Percentiles rank a stretch among this genome's conserved stretches.
Conservation (phyloP, 1,139 yeast genomes). For the Entelexis paramagnoliae region DNA sequence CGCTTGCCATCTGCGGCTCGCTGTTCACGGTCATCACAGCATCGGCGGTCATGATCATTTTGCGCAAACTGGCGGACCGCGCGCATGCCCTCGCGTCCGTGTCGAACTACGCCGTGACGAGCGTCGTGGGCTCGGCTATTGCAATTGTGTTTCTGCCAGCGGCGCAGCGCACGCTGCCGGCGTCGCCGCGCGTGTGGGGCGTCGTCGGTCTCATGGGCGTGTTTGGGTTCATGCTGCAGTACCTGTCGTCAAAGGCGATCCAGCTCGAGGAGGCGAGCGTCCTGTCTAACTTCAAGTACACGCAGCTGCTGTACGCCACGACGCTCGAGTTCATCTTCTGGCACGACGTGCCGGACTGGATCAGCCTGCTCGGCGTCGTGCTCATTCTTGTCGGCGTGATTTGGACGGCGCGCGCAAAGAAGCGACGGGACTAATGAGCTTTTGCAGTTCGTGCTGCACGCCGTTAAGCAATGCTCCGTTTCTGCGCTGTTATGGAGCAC, state of each 20-base stretch:
- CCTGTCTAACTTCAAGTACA: slow-evolving; percentile 63
- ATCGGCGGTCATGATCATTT: slow-evolving; percentile 56
- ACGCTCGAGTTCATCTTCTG: slow-evolving; percentile 64
- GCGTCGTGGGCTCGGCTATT: slow-evolving; percentile 31
- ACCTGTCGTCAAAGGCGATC: slow-evolving; percentile 67
- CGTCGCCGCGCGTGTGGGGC: slow-evolving; percentile 51
- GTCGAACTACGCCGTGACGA: slow-evolving; percentile 56
- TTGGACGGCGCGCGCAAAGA: slow-evolving; percentile 37
- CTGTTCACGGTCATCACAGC: slow-evolving; percentile 64
- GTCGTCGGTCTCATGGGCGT: slow-evolving; percentile 54
- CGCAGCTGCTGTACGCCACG: slow-evolving; percentile 71
- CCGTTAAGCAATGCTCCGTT: no score
- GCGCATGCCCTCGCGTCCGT: slow-evolving; percentile 78
- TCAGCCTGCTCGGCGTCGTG: slow-evolving; percentile 59
- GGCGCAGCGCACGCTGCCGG: slow-evolving; percentile 46
- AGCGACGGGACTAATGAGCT: no score
- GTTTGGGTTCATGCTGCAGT: slow-evolving; percentile 75
- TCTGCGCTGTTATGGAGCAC: no score
- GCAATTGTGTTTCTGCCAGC: slow-evolving; percentile 1
- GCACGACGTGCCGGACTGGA: slow-evolving; percentile 59
- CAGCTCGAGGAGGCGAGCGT: slow-evolving; percentile 74
- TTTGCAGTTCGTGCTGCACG: no score
- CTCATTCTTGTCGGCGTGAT: slow-evolving; percentile 60
- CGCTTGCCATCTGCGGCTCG: slow-evolving; percentile 54
- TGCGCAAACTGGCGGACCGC: slow-evolving; percentile 61